These are phyloP conservation scores for Claviceps sp. DNA, from an alignment of 2,329 filamentous ascomycete genomes.

Conservation along the genomic window DNA sequence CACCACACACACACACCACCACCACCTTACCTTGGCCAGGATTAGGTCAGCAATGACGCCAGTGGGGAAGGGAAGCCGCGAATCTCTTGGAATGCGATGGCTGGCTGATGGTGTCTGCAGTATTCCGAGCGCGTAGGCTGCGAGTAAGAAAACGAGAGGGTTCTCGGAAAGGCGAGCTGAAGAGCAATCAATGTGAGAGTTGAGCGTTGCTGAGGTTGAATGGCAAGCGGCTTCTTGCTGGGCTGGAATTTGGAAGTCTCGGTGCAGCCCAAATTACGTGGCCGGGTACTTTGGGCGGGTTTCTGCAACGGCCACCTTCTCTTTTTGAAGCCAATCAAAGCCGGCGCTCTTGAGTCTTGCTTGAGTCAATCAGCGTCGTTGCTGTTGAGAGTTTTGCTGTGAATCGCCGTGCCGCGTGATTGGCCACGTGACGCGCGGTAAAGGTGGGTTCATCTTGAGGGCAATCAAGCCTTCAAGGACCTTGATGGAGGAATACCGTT, in stretches of 20 bases:
- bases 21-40: slow-evolving; percentile 12
- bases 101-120: not conserved
- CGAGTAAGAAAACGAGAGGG: not conserved
- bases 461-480: too few species aligned
- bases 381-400: not conserved
- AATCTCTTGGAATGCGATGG: not conserved
- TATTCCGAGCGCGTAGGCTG: not conserved
- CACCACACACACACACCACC: slow-evolving; percentile 11
- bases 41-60: slow-evolving; percentile 28
- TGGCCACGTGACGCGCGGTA: not conserved
- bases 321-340: slow-evolving; percentile 10
- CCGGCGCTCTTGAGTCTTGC: slow-evolving; percentile 3
- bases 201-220: slow-evolving; percentile 1
- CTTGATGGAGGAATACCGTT: too few species aligned
- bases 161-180: not conserved
- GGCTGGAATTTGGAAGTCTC: slow-evolving; percentile 23
- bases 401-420: not conserved
- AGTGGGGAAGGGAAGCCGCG: slow-evolving; percentile 11
- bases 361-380: slow-evolving; percentile 1
- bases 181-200: not conserved
- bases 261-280: slow-evolving; percentile 18
- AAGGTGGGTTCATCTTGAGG: not conserved
- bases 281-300: slow-evolving; percentile 17
- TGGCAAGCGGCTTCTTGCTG: slow-evolving; percentile 1
- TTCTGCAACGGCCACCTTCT: slow-evolving; percentile 12